Conservation (phyloP, 257 asterid genomes). For the Thymus quinquecostatus region DNA sequence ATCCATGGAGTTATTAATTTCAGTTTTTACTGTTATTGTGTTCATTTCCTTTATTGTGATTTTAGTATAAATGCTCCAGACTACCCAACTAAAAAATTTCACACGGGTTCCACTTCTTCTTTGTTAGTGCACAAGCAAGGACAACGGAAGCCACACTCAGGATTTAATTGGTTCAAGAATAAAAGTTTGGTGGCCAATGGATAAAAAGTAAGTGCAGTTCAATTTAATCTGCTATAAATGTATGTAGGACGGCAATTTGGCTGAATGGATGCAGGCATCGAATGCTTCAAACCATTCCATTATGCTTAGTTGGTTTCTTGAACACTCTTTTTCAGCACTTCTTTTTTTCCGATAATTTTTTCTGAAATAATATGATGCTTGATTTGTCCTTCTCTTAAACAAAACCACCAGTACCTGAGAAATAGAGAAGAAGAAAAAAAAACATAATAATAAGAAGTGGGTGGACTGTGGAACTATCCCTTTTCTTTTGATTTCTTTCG, state of each 20-base stretch:
- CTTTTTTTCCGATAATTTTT: too few relatives aligned
- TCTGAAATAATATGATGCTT: conserved; percentile 19
- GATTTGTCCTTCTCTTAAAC: not conserved
- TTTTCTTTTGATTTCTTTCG: conserved; percentile 1
- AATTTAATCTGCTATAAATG: conserved; percentile 30
- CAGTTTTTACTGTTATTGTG: conserved; percentile 19
- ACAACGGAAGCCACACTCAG: conserved; percentile 43
- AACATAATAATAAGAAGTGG: conserved; percentile 3
- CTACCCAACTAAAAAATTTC: conserved; percentile 11
- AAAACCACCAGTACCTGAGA: conserved; percentile 11
- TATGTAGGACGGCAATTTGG: conserved; percentile 2
- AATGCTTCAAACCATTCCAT: conserved; percentile 4
- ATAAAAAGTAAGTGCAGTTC: conserved; percentile 70
- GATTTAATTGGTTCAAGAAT: conserved; percentile 86
- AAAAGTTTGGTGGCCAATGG: conserved; percentile 99
- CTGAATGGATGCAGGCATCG: conserved; percentile 24
- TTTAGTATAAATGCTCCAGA: conserved; percentile 18
- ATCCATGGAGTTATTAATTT: conserved; percentile 10
- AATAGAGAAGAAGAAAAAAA: not conserved
- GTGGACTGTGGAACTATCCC: not conserved
- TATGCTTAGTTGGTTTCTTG: conserved; percentile 8
- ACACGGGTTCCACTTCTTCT: conserved; percentile 26
- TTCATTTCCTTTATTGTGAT: conserved; percentile 7
- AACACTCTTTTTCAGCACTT: not conserved
- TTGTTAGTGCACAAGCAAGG: conserved; percentile 71